Evolutionary conservation across 2,329 filamentous ascomycete species (phyloP).

Genomic region (Calonectria fujianensis): DNA sequence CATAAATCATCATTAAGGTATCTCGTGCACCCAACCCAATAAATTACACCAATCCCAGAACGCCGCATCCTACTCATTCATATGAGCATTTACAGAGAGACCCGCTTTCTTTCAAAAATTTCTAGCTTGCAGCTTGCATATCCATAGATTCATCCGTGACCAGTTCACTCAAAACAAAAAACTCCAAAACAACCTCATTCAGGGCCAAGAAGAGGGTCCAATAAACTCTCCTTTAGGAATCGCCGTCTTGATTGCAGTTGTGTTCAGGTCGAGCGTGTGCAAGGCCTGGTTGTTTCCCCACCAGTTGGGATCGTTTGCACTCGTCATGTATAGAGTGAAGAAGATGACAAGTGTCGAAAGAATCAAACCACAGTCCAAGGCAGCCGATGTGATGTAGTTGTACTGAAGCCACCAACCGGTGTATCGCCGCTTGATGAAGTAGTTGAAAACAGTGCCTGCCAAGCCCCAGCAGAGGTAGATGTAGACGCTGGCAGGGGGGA

Average conservation of each 20-base stretch:
- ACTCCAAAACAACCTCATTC: slow-evolving; percentile 13
- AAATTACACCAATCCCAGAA: slow-evolving; percentile 45
- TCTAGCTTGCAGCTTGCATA: slow-evolving; percentile 38
- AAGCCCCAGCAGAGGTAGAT: slow-evolving; percentile 83
- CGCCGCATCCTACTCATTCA: slow-evolving; percentile 46
- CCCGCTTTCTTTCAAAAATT: slow-evolving; percentile 40
- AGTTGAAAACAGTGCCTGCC: slow-evolving; percentile 82
- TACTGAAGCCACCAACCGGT: slow-evolving; percentile 86
- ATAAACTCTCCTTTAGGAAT: slow-evolving; percentile 68
- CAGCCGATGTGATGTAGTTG: slow-evolving; percentile 85
- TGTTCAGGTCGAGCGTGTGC: slow-evolving; percentile 68
- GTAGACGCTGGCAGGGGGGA: slow-evolving; percentile 82
- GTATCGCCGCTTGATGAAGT: slow-evolving; percentile 77
- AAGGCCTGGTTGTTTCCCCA: slow-evolving; percentile 74
- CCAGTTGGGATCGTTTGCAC: slow-evolving; percentile 74
- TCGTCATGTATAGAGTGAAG: slow-evolving; percentile 78
- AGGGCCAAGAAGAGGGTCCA: slow-evolving; percentile 71
- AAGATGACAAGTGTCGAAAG: slow-evolving; percentile 82
- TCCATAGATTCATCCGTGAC: slow-evolving; percentile 37
- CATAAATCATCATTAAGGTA: slow-evolving; percentile 55
- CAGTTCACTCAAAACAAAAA: slow-evolving; percentile 25
- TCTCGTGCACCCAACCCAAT: slow-evolving; percentile 48
- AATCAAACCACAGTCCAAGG: slow-evolving; percentile 80
- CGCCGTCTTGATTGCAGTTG: slow-evolving; percentile 64
- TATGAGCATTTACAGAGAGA: slow-evolving; percentile 42